Evolutionary conservation across 495 filamentous ascomycete genomes (phyloP), one percentile per base, ranked within the genome.

Genomic region (Acidomyces sp.): DNA sequence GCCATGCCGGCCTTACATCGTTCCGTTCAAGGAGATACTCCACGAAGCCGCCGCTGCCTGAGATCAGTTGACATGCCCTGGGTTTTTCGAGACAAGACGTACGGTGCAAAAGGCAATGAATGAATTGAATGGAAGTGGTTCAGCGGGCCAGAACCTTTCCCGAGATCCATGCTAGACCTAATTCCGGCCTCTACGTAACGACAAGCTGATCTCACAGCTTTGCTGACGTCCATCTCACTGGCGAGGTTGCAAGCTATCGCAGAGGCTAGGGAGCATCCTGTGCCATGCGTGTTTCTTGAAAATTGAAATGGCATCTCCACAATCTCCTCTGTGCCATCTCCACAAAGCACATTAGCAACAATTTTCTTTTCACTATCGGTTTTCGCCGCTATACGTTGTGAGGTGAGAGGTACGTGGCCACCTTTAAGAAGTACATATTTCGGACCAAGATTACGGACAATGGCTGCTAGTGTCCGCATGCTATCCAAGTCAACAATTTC

Each of bases 121-220:
- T 84, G 78, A 2, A 75, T 66, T 3, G 85, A 92, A 57, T 96
- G 87, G 51, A 94, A 92, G 59, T 94, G 88, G 50, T 94, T 93
- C 45, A 97, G 77, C 1, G 90, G 87, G 0, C 88, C 88, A 59
- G 74, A 83, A 6, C 88, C 88, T 34, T 74, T 69, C 0, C 88
- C 88, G 27, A 93, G 52, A 37, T 77, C 65, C 34, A 69, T 67
- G 23, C 83, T 85, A 2, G 75, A 79, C 55, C 64, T 78, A 56
- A 96, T 96, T 6, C 78, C 88, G 0, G 74, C 81, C 51, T 86
- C 80, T 34, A 96, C 72, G 51, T 90, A 96, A 26, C 70, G 68
- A 45, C 85, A 82, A 2, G 77, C 85, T 24, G 62, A 61, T 41
- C 68, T 71, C 16, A 92, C 81, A 4, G 86, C 82, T 30, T 69